A percentile compares a stretch with the other conserved stretches of the same genome.
phyloP scores from a whole-genome alignment of 208 protist species.

The Wallacemonas sp. region DNA sequence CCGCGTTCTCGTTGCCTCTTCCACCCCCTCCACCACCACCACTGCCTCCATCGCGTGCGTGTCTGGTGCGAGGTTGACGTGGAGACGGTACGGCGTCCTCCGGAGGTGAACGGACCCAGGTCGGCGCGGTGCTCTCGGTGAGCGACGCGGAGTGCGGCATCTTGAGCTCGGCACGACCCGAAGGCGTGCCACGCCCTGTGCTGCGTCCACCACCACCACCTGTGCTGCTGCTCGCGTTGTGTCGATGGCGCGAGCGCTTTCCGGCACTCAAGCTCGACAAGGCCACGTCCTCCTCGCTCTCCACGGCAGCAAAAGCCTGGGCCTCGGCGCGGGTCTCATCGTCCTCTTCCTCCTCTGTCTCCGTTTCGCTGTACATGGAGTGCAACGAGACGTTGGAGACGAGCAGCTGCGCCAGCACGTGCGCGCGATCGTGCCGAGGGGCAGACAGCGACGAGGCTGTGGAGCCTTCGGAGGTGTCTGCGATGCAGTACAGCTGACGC shows the following conservation, averaged over 20 bases:
- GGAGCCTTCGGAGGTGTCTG: neutral
- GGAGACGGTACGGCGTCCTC: too few species aligned
- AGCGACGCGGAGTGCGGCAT: too few species aligned
- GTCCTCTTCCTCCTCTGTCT: neutral
- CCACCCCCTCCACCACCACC: neutral
- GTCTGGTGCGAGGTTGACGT: too few species aligned
- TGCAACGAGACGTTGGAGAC: neutral
- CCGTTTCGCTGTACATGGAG: constrained; percentile 9
- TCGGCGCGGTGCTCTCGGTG: too few species aligned
- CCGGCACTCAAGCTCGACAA: neutral
- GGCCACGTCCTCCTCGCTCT: constrained; percentile 9
- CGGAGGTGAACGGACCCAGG: too few species aligned
- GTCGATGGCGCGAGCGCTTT: neutral
- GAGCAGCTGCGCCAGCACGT: constrained; percentile 13
- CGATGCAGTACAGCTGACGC: neutral
- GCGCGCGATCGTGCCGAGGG: constrained; percentile 9
- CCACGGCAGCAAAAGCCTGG: constrained; percentile 1
- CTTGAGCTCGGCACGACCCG: too few species aligned
- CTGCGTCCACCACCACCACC: neutral
- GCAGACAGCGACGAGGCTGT: neutral
- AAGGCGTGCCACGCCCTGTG: neutral
- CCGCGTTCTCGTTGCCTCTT: neutral
- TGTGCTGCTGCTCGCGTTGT: neutral
- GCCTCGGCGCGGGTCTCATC: constrained; percentile 3
- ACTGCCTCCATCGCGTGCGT: neutral